Conservation (phyloP, 2,329 filamentous ascomycete species). For the Fusarium buxicola region DNA sequence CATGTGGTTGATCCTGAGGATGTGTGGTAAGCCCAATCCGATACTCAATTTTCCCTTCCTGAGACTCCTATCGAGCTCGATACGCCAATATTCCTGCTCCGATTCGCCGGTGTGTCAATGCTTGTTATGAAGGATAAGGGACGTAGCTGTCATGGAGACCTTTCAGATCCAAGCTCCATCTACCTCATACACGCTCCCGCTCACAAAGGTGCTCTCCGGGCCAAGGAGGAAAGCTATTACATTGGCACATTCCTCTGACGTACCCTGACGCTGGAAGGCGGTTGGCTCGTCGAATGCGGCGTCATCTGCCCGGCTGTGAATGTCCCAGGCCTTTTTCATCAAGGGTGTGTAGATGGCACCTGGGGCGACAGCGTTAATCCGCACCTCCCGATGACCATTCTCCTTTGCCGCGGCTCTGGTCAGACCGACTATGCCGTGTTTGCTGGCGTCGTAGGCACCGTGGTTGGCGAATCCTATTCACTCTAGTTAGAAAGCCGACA, state of each 20-base stretch:
- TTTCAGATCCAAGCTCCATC: constrained; percentile 57
- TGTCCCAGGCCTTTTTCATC: constrained; percentile 58
- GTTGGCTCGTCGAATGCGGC: constrained; percentile 57
- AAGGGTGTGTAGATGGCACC: constrained; percentile 63
- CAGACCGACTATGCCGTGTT: constrained; percentile 53
- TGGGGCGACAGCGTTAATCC: constrained; percentile 60
- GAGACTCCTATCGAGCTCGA: constrained; percentile 57
- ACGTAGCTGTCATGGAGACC: background rate
- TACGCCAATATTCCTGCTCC: background rate
- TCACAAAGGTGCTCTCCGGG: constrained; percentile 52
- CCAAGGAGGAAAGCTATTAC: constrained; percentile 53
- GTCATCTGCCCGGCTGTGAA: constrained; percentile 48
- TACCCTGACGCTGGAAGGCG: constrained; percentile 58
- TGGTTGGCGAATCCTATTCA: constrained; percentile 50
- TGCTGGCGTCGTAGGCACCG: constrained; percentile 55
- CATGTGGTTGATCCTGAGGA: constrained; percentile 84
- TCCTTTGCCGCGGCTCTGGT: constrained; percentile 54
- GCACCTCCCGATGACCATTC: constrained; percentile 57
- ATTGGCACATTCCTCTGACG: constrained; percentile 52
- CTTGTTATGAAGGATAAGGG: background rate
- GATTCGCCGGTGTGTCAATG: background rate
- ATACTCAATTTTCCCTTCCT: constrained; percentile 8
- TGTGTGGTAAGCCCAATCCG: constrained; percentile 72
- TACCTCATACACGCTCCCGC: constrained; percentile 56
- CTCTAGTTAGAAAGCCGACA: constrained; percentile 26